phyloP scores from a whole-genome alignment of 176 grass and related monocot genomes.

The Coix lacrymajobi region DNA sequence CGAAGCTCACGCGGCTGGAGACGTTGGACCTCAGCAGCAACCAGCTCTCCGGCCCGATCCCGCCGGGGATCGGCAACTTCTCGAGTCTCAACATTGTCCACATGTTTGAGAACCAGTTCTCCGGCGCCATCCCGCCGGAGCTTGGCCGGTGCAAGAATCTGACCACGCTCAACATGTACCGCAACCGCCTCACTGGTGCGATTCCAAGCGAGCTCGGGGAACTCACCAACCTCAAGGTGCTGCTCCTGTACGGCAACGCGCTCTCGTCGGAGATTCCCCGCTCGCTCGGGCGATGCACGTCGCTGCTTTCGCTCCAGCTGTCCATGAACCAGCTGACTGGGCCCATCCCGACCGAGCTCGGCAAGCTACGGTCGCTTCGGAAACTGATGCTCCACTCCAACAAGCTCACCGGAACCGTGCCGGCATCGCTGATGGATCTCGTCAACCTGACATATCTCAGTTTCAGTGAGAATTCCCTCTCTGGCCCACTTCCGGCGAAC shows the following conservation, averaged over 20 bases:
- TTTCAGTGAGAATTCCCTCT: conserved; percentile 49
- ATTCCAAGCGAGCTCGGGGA: conserved; percentile 74
- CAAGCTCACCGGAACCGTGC: conserved; percentile 44
- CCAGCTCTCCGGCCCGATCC: conserved; percentile 53
- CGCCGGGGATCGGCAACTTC: conserved; percentile 55
- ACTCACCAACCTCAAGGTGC: conserved; percentile 22
- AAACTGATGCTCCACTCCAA: conserved; percentile 46
- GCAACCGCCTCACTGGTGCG: conserved; percentile 56
- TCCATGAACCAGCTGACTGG: conserved; percentile 57
- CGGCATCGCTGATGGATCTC: conserved; percentile 49
- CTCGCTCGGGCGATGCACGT: conserved; percentile 45
- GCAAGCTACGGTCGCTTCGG: conserved; percentile 50
- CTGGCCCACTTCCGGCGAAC: conserved; percentile 53
- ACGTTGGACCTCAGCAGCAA: conserved; percentile 50
- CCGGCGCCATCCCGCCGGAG: conserved; percentile 50
- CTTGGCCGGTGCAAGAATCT: conserved; percentile 73
- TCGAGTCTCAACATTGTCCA: conserved; percentile 42
- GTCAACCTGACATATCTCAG: conserved; percentile 54
- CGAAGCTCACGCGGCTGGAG: conserved; percentile 35
- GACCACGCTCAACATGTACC: conserved; percentile 40
- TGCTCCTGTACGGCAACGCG: conserved; percentile 48
- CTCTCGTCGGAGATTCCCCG: conserved; percentile 60
- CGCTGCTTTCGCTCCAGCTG: conserved; percentile 26
- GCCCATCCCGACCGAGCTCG: conserved; percentile 61
- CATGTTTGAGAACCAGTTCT: conserved; percentile 39